Evolutionary conservation across 2,329 filamentous ascomycete genomes (phyloP).

Genomic region (Pseudogymnoascus sp.): DNA sequence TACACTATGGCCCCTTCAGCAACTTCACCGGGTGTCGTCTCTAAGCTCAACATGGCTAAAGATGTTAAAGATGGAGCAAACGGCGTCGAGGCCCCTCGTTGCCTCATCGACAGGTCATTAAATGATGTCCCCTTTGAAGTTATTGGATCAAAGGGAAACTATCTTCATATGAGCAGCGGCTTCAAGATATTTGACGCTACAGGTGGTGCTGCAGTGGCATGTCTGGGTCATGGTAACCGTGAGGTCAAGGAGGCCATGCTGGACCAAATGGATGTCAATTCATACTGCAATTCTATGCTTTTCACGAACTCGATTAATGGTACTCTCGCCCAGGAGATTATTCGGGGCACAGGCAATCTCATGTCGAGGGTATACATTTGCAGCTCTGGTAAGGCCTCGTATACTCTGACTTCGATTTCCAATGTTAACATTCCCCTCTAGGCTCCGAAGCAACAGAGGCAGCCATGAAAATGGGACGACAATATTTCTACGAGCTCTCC

Average conservation of each 20-base stretch:
- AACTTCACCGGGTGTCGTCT: background rate
- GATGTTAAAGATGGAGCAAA: background rate
- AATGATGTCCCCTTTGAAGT: slow-evolving; percentile 25
- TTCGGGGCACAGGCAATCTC: slow-evolving; percentile 34
- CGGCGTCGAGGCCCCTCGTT: background rate
- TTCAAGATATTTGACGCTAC: slow-evolving; percentile 63
- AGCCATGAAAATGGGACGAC: slow-evolving; percentile 58
- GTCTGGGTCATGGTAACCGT: slow-evolving; percentile 59
- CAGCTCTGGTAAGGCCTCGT: slow-evolving; percentile 42
- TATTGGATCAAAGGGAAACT: slow-evolving; percentile 22
- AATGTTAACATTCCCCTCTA: slow-evolving; percentile 23
- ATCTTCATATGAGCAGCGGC: slow-evolving; percentile 34
- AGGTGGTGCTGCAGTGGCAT: slow-evolving; percentile 65
- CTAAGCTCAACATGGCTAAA: background rate
- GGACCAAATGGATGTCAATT: slow-evolving; percentile 47
- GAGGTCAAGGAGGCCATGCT: slow-evolving; percentile 54
- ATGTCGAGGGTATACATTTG: slow-evolving; percentile 50
- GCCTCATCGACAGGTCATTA: slow-evolving; percentile 23
- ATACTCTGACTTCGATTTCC: background rate
- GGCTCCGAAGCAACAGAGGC: slow-evolving; percentile 65
- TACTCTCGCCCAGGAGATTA: slow-evolving; percentile 36
- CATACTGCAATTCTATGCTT: slow-evolving; percentile 52
- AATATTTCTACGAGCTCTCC: slow-evolving; percentile 55
- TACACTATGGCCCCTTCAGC: background rate
- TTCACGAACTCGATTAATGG: slow-evolving; percentile 49